A percentile compares a stretch with the other conserved stretches of the same genome.
Evolutionary conservation across 495 filamentous ascomycete genomes (phyloP).

Genomic region (Aspergillus conjunctus): DNA sequence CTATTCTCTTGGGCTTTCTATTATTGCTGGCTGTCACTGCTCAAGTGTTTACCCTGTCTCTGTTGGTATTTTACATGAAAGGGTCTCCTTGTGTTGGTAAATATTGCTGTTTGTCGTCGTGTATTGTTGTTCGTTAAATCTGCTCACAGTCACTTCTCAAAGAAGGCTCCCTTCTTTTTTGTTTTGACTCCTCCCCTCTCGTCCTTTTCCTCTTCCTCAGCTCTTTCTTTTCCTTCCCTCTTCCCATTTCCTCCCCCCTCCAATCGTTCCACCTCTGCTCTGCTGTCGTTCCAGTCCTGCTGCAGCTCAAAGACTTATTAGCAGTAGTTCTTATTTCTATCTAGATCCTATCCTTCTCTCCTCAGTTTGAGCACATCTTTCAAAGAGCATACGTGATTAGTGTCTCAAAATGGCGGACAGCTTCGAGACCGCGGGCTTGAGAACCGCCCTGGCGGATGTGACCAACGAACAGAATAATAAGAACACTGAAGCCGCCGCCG

Average conservation of each 20-base stretch:
- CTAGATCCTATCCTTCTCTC: not conserved
- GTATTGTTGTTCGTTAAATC: not conserved
- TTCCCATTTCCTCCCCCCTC: constrained; percentile 21
- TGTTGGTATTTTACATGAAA: not conserved
- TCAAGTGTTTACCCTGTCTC: not conserved
- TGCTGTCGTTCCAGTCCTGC: not conserved
- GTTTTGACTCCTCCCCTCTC: constrained; percentile 15
- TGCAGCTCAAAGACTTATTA: not conserved
- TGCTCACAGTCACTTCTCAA: constrained; percentile 12
- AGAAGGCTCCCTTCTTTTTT: constrained; percentile 9
- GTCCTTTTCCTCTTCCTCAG: constrained; percentile 19
- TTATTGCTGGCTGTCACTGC: not conserved
- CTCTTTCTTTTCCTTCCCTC: constrained; percentile 13
- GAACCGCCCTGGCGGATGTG: constrained; percentile 39
- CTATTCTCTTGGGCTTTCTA: no score
- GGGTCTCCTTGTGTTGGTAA: not conserved
- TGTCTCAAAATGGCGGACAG: constrained; percentile 14
- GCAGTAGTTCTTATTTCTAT: not conserved
- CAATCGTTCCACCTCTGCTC: constrained; percentile 1
- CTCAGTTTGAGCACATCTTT: not conserved
- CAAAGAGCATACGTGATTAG: not conserved
- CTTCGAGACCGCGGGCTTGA: constrained; percentile 29
- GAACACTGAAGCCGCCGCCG: constrained; percentile 31
- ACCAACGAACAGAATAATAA: constrained; percentile 35
- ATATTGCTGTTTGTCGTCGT: not conserved